phyloP scores from a whole-genome alignment of 768 basidiomycete genomes.

The Rhodocollybia butyracea region DNA sequence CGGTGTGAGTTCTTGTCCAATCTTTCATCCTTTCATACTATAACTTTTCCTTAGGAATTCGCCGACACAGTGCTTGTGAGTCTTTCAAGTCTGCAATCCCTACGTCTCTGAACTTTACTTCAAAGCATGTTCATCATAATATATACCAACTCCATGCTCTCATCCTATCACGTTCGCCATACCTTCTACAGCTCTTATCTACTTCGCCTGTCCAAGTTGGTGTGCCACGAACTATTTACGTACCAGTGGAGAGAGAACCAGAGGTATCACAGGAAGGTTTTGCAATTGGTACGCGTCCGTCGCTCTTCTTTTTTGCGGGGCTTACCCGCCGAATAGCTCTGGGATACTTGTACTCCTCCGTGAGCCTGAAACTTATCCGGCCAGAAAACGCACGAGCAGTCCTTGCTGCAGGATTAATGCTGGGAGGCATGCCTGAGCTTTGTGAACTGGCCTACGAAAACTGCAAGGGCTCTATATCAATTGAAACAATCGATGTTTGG shows the following conservation, averaged over 20 bases:
- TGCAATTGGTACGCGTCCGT: conserved; percentile 55
- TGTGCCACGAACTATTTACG: conserved; percentile 67
- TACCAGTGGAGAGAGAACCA: conserved; percentile 74
- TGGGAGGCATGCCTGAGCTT: conserved; percentile 86
- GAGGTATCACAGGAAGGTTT: conserved; percentile 86
- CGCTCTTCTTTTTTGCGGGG: conserved; percentile 10
- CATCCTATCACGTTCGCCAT: conserved; percentile 84
- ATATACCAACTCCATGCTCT: conserved; percentile 79
- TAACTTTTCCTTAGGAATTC: conserved; percentile 55
- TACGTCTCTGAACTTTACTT: not conserved
- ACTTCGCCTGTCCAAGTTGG: conserved; percentile 64
- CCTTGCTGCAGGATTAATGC: conserved; percentile 78
- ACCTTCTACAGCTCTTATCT: conserved; percentile 84
- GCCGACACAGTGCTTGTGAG: conserved; percentile 77
- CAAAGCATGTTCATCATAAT: conserved; percentile 71
- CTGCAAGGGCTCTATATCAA: conserved; percentile 71
- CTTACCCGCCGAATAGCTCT: conserved; percentile 46
- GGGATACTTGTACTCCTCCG: conserved; percentile 76
- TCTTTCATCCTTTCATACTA: not conserved
- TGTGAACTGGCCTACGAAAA: conserved; percentile 75
- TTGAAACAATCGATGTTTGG: conserved; percentile 75
- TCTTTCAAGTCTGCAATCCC: conserved; percentile 5
- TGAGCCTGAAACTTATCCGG: conserved; percentile 64
- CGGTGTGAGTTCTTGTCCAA: conserved; percentile 52
- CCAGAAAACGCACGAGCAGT: conserved; percentile 82